phyloP scores from a whole-genome alignment of 495 filamentous ascomycete genomes.

The Pyrenopolyporus hunteri region DNA sequence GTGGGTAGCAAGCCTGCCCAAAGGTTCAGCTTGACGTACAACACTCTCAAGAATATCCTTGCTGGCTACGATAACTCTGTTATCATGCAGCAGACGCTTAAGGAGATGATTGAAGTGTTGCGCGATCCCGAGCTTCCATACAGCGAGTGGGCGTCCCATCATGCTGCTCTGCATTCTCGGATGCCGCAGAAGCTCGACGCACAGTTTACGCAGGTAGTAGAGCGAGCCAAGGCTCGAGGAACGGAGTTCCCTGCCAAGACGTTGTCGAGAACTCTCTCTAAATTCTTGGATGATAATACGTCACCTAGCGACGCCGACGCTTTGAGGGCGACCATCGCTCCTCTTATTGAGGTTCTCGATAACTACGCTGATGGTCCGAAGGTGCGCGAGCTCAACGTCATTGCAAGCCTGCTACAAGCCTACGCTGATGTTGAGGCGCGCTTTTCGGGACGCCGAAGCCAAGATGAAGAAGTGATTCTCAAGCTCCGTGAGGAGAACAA shows the following conservation, averaged over 20 bases:
- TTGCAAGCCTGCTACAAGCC: constrained; percentile 74
- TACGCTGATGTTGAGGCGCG: constrained; percentile 84
- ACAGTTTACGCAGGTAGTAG: constrained; percentile 80
- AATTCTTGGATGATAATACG: constrained; percentile 90
- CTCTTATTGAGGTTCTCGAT: constrained; percentile 79
- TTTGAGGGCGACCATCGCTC: constrained; percentile 75
- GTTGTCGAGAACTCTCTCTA: constrained; percentile 78
- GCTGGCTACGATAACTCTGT: constrained; percentile 96
- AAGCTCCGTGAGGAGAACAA: constrained; percentile 95
- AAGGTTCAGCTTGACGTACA: constrained; percentile 75
- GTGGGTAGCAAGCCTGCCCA: constrained; percentile 93
- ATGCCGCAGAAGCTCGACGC: constrained; percentile 94
- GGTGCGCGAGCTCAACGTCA: constrained; percentile 83
- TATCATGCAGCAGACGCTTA: constrained; percentile 87
- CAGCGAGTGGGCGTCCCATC: constrained; percentile 94
- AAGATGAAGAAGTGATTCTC: constrained; percentile 94
- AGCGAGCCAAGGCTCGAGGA: constrained; percentile 75
- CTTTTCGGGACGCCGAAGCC: constrained; percentile 81
- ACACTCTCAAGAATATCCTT: constrained; percentile 86
- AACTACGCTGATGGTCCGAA: constrained; percentile 89
- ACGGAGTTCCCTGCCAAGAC: constrained; percentile 93
- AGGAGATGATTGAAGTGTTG: constrained; percentile 88
- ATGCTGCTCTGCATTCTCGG: constrained; percentile 90
- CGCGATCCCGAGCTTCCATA: constrained; percentile 91
- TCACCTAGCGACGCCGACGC: constrained; percentile 64